These are phyloP conservation scores for Hypoxylon fragiforme DNA, from an alignment of 495 filamentous ascomycete genomes.

Conservation along the genomic window DNA sequence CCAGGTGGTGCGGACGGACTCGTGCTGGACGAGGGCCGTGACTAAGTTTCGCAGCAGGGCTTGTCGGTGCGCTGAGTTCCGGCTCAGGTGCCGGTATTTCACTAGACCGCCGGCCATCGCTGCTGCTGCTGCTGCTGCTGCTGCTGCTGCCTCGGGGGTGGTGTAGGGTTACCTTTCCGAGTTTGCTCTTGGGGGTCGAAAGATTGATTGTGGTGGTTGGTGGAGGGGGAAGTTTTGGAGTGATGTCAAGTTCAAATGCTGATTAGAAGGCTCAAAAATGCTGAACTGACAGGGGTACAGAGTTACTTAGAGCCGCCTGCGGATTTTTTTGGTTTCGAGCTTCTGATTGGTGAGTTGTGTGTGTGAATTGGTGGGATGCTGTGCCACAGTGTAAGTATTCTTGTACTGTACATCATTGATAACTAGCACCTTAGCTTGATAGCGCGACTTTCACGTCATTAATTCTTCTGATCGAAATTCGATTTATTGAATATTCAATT, in stretches of 20 bases:
- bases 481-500: neutral
- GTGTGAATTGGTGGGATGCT: no score
- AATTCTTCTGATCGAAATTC: neutral
- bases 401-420: no score
- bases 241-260: no score
- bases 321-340: constrained; percentile 20
- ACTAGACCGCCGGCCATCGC: constrained; percentile 81
- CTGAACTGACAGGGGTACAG: constrained; percentile 19
- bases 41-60: constrained; percentile 95
- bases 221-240: no score
- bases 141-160: no score
- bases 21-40: constrained; percentile 90
- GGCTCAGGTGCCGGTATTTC: constrained; percentile 85
- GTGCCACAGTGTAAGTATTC: no score
- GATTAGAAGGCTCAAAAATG: no score
- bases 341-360: no score
- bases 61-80: constrained; percentile 81
- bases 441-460: constrained; percentile 20
- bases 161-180: neutral
- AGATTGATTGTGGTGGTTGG: neutral
- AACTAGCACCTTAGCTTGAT: constrained; percentile 2
- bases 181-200: neutral
- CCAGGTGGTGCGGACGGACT: constrained; percentile 92
- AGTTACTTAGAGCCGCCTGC: constrained; percentile 1
- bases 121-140: neutral